Evolutionary conservation across 2,329 filamentous ascomycete genomes (phyloP).

Genomic region (Ophiostoma himal-ulmi): DNA sequence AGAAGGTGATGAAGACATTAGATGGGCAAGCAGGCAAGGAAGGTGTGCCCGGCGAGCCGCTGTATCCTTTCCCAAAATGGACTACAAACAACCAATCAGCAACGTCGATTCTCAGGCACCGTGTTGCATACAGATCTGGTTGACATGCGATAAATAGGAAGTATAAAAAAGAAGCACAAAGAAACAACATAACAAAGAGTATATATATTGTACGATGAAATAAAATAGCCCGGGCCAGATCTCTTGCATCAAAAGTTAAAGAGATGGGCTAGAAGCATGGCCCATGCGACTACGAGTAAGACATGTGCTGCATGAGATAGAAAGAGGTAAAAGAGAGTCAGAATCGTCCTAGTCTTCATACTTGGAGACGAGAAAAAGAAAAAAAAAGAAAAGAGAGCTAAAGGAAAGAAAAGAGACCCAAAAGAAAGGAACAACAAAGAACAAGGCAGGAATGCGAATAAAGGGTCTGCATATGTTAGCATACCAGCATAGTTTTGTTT

Average conservation of each 20-base stretch:
- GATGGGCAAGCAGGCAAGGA: neutral
- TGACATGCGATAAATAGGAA: neutral
- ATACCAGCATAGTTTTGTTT: neutral
- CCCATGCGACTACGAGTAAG: neutral
- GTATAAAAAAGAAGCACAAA: neutral
- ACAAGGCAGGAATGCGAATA: neutral
- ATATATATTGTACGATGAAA: neutral
- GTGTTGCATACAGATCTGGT: neutral
- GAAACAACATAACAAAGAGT: neutral
- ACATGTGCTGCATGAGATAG: neutral
- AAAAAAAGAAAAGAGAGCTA: neutral
- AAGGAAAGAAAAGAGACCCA: neutral
- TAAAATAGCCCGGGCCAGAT: neutral
- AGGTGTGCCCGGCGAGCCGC: slow-evolving; percentile 3
- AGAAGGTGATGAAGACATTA: neutral
- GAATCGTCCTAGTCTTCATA: neutral
- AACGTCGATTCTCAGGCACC: no score
- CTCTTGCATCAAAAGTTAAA: neutral
- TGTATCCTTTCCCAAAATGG: neutral
- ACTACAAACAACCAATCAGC: neutral
- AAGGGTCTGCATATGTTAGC: neutral
- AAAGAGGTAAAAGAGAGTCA: neutral
- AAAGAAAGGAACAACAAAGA: neutral
- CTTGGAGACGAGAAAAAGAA: neutral
- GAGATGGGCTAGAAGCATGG: neutral